phyloP scores from a whole-genome alignment of 2,329 filamentous ascomycete genomes.

The Paecilomyces niveus region DNA sequence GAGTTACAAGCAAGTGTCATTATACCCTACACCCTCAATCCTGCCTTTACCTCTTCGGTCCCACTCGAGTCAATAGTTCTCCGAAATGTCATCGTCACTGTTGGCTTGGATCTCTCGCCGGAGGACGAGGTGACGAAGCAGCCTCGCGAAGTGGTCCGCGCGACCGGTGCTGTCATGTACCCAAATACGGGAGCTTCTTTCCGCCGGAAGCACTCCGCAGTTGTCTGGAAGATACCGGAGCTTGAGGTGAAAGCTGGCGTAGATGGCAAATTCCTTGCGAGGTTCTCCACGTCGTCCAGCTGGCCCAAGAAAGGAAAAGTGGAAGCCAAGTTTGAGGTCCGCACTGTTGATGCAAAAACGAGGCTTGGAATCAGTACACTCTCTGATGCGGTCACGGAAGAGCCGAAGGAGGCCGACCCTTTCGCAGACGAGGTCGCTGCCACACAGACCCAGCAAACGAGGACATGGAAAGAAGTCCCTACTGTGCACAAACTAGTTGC shows the following conservation, averaged over 20 bases:
- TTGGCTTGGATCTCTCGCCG: slow-evolving; percentile 34
- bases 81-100: slow-evolving; percentile 71
- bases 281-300: slow-evolving; percentile 66
- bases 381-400: slow-evolving; percentile 14
- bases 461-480: slow-evolving; percentile 61
- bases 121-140: slow-evolving; percentile 40
- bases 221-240: slow-evolving; percentile 40
- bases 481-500: slow-evolving; percentile 61
- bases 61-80: slow-evolving; percentile 47
- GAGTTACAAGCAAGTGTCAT: slow-evolving; percentile 80
- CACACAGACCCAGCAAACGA: slow-evolving; percentile 19
- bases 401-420: slow-evolving; percentile 33
- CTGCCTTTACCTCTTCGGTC: slow-evolving; percentile 48
- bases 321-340: slow-evolving; percentile 75
- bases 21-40: slow-evolving; percentile 77
- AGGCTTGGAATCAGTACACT: slow-evolving; percentile 56
- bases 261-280: slow-evolving; percentile 71
- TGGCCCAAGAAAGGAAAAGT: slow-evolving; percentile 67
- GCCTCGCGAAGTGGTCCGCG: slow-evolving; percentile 32
- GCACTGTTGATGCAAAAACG: slow-evolving; percentile 49
- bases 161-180: slow-evolving; percentile 39
- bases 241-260: slow-evolving; percentile 47
- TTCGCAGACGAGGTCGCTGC: slow-evolving; percentile 40
- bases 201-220: slow-evolving; percentile 39
- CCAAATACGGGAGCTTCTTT: slow-evolving; percentile 38